Evolutionary conservation across 2,329 filamentous ascomycete species (phyloP), one percentile per base, ranked within the genome.

Genomic region (Cryphonectria japonica): DNA sequence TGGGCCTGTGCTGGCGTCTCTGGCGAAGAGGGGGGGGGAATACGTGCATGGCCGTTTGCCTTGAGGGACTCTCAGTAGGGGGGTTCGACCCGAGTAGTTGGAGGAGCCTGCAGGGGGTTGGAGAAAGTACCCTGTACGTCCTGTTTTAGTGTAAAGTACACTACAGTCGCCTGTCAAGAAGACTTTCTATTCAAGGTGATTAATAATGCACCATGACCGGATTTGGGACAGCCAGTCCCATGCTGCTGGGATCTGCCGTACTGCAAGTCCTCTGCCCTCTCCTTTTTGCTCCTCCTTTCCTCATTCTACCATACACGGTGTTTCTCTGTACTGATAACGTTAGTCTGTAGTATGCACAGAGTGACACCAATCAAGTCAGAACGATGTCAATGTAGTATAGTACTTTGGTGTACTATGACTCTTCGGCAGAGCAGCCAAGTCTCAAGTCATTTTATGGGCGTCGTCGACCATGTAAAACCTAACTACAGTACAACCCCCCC

Each of bases 31-130:
- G 54, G 29, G 54, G 54, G 54, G 52, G 34, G 34, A 2, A 34
- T 61, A 61, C 59, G 59, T 37, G 59, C 29, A 22, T 39, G 16
- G 59, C 32, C 59, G 59, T 37, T 61, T 61, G 59, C 59, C 32
- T 61, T 57, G 52, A 26, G n/a, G n/a, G 52, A 29, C 52, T 29
- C 52, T 29, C 16, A 50, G 6, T 8, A 50, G 43, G 52, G 52
- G 52, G 4, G 13, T 19, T 32, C 19, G 59, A 11, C 22, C 22
- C 29, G 22, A 37, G 57, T 6, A 29, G 57, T 37, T 16, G 57
- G 16, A 37, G 29, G 19, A 2, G 34, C 34, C 59, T 22, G 34
- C 34, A n/a, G 19, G 39, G 59, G 59, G 59, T 39, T 11, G 37
- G 2, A 7, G 7, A 9, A 61, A 11, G 59, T 61, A 39, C 11